Percentiles rank a stretch among this genome's conserved stretches.
Conservation (phyloP, 257 asterid genomes). For the Cynanchum wilfordii region DNA sequence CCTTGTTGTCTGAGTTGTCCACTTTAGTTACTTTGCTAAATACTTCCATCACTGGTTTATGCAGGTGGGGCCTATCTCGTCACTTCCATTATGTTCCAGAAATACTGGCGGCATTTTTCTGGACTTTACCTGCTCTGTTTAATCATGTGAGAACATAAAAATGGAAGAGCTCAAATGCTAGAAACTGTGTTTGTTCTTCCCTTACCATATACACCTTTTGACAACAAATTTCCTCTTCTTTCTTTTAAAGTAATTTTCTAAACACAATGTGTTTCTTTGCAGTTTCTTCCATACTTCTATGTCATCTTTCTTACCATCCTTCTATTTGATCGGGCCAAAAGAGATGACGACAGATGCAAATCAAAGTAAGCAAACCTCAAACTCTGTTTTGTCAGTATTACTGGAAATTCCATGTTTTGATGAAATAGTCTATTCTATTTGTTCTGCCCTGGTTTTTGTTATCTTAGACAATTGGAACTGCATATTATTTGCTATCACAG, state of each 20-base stretch:
- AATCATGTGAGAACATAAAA: constrained; percentile 52
- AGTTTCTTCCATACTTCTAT: constrained; percentile 90
- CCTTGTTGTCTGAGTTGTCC: neutral
- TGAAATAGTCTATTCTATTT: neutral
- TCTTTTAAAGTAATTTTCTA: neutral
- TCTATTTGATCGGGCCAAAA: constrained; percentile 83
- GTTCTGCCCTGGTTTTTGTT: neutral
- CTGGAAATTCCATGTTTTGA: neutral
- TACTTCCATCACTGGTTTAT: neutral
- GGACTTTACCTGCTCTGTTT: constrained; percentile 90
- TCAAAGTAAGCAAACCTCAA: constrained; percentile 60
- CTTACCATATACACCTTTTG: neutral
- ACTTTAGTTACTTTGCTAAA: neutral
- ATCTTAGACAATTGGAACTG: neutral
- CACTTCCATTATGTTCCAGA: constrained; percentile 98
- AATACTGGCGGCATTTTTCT: constrained; percentile 82
- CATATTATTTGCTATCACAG: too few species aligned
- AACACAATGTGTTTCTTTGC: constrained; percentile 22
- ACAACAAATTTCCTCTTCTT: neutral
- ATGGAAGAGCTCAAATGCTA: neutral
- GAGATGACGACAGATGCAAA: constrained; percentile 92
- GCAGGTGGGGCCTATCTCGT: constrained; percentile 98
- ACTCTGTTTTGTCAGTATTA: neutral
- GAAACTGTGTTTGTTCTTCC: neutral
- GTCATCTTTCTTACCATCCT: constrained; percentile 82